Conservation (phyloP, 768 basidiomycete genomes). For the Gelatoporia subvermispora region DNA sequence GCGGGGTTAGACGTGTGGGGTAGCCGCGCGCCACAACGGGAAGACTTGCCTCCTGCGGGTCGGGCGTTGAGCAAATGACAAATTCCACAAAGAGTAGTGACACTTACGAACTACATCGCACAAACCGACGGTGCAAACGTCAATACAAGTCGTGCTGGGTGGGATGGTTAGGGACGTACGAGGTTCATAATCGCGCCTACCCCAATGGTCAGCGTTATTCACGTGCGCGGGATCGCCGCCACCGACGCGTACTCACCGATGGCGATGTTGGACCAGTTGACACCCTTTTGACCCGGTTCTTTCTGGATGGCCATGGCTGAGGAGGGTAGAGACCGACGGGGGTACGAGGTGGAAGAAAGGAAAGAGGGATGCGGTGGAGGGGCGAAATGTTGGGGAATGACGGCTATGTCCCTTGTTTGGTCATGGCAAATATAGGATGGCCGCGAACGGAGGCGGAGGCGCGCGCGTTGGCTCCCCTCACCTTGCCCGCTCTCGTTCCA, state of each 20-base stretch:
- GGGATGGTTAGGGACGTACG: conserved; percentile 40
- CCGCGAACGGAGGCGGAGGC: conserved; percentile 2
- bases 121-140: conserved; percentile 1
- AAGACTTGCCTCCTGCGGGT: conserved; percentile 63
- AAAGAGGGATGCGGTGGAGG: conserved; percentile 10
- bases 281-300: conserved; percentile 87
- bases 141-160: conserved; percentile 4
- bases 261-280: conserved; percentile 94
- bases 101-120: conserved; percentile 31
- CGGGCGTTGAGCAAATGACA: conserved; percentile 21
- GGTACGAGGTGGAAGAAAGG: conserved; percentile 11
- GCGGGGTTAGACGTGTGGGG: neutral
- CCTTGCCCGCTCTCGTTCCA: neutral
- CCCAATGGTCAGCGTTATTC: conserved; percentile 9
- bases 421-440: conserved; percentile 13
- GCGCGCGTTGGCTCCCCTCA: neutral
- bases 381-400: conserved; percentile 16
- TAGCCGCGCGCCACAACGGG: neutral
- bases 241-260: conserved; percentile 58
- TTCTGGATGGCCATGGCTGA: conserved; percentile 70
- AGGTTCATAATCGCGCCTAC: conserved; percentile 98
- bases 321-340: conserved; percentile 8
- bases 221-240: conserved; percentile 14
- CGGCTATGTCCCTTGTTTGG: conserved; percentile 17
- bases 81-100: neutral